Base-by-base conservation (phyloP, 345 rosid species). In the Euphorbia peplus region DNA sequence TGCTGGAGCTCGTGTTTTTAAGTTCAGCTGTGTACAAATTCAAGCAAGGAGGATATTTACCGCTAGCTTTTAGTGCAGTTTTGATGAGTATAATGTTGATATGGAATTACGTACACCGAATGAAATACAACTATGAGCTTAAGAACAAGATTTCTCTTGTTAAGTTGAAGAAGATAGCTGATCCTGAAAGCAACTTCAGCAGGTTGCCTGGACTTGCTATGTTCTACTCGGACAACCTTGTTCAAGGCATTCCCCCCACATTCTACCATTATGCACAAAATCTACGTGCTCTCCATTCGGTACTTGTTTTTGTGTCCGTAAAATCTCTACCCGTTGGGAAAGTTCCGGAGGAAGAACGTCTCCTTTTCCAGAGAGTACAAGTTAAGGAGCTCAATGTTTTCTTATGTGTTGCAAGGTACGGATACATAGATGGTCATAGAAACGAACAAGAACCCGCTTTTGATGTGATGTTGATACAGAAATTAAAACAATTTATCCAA, bases 21-120 rank as follows among this genome's bases (percentile, higher is more conserved):
- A 87, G 84, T 53, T 83, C 92, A 0, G 90, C 82, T 47, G 84
- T 85, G 14, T 81, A 79, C 85, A 87, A 84, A 63, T 82, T 83
- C 25, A 55, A 66, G 30, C 76, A 72, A 21, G 84, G 90, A 54
- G 92, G 87, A 1, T 85, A 87, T 62, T 70, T 85, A 2, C 92
- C 88, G 0, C 51, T 87, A 19, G 79, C 76, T 10, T 85, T 87
- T 25, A 83, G 87, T 0, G 57, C 70, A 0, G 18, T 74, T 42
- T 63, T 83, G 0, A 79, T 83, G 83, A 25, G 67, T 1, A 53
- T 83, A 35, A 85, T 81, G 90, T 83, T 64, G 10, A 67, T 76
- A 0, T 85, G 92, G 90, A 85, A 81, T 16, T 15, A 75, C 19
- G 88, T 73, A 5, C 72, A 83, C 35, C 57, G 82, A 19, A 73